Evolutionary conservation across 768 basidiomycete genomes (phyloP).

Genomic region (Dioszegia aurantiaca): DNA sequence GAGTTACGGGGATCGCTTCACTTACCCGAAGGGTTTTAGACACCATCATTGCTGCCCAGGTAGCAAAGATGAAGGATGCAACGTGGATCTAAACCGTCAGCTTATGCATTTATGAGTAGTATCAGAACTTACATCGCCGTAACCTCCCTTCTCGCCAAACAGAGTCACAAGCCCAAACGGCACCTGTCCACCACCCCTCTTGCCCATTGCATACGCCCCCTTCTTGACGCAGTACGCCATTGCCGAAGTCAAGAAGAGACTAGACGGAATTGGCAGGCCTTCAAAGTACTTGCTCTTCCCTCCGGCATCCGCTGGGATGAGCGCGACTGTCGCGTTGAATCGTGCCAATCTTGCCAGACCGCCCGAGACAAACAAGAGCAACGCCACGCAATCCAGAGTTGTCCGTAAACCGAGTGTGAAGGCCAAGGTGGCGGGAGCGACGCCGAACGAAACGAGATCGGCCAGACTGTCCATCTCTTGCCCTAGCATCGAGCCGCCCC

Average conservation of each 20-base stretch:
- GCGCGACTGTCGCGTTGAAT: constrained; percentile 96
- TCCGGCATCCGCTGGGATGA: constrained; percentile 77
- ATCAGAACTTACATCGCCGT: constrained; percentile 58
- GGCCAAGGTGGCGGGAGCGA: constrained; percentile 88
- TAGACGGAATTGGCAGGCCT: constrained; percentile 92
- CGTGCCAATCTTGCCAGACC: constrained; percentile 94
- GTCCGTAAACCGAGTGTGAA: constrained; percentile 89
- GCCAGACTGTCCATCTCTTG: constrained; percentile 97
- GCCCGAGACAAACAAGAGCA: constrained; percentile 89
- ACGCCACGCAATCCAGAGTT: constrained; percentile 55
- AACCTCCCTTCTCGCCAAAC: constrained; percentile 41
- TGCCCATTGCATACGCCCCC: constrained; percentile 72
- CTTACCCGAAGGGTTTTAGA: constrained; percentile 88
- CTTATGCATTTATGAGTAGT: background rate
- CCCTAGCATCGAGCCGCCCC: constrained; percentile 89
- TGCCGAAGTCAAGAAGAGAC: constrained; percentile 71
- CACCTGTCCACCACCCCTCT: constrained; percentile 61
- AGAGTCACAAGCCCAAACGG: constrained; percentile 52
- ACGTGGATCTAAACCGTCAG: constrained; percentile 57
- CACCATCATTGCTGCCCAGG: constrained; percentile 95
- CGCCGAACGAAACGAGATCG: constrained; percentile 96
- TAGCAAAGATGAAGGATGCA: constrained; percentile 69
- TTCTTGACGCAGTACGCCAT: constrained; percentile 78
- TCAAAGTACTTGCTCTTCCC: constrained; percentile 96
- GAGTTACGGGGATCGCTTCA: constrained; percentile 1